Percentiles rank a stretch among this genome's conserved stretches.
These are phyloP conservation scores for Golubevia sp. DNA, from an alignment of 1,284 basidiomycete species.

Conservation along the genomic window DNA sequence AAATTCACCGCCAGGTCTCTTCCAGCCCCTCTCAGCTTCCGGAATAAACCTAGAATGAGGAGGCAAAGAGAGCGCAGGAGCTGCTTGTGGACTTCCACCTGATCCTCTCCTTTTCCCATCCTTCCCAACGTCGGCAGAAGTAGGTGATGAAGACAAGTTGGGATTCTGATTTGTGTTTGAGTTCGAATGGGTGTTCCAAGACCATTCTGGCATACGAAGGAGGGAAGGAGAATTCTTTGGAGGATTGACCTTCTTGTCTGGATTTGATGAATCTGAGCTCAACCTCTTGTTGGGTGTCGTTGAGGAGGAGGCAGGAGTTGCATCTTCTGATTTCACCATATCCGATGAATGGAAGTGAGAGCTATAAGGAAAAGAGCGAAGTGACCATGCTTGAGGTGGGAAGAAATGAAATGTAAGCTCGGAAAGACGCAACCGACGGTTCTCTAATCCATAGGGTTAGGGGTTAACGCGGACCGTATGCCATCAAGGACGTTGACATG, in stretches of 20 bases:
- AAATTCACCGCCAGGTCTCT: not conserved
- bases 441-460: too few relatives aligned
- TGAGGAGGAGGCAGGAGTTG: not conserved
- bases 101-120: not conserved
- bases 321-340: not conserved
- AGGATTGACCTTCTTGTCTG: not conserved
- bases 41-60: conserved; percentile 20
- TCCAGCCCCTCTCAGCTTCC: conserved; percentile 23
- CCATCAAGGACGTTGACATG: too few relatives aligned
- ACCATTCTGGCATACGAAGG: not conserved
- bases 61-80: conserved; percentile 8
- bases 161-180: not conserved
- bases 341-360: too few relatives aligned
- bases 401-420: too few relatives aligned
- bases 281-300: not conserved
- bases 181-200: not conserved
- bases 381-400: too few relatives aligned
- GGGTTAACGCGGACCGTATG: too few relatives aligned
- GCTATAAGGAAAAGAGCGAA: too few relatives aligned
- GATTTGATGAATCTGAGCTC: not conserved
- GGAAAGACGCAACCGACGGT: too few relatives aligned
- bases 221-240: not conserved
- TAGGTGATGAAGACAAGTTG: too few relatives aligned
- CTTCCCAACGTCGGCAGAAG: not conserved
- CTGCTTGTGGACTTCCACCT: not conserved